Base-by-base conservation (phyloP, 768 basidiomycete species). In the Phanerochaete carnosa region DNA sequence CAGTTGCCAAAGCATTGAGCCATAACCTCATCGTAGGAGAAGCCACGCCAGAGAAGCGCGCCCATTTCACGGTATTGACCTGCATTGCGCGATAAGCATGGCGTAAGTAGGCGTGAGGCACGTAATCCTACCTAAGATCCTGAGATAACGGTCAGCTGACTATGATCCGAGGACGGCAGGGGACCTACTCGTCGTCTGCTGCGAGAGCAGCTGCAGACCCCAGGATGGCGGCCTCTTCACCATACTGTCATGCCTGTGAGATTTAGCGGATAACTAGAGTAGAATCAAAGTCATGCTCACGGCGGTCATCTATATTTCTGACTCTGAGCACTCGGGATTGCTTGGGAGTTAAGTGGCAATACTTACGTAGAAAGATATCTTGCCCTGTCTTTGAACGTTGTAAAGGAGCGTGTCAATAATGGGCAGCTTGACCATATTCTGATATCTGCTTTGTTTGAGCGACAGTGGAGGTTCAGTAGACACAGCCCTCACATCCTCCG, bases 41-140 rank as follows among this genome's bases (percentile, higher is more conserved):
- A 96, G 23, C 88, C 92, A 43, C 95, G 84, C 88, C 92, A 95
- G 0, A 96, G 76, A 8, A 97, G 80, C 5, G 95, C 94, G 45
- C 93, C 95, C 78, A 93, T 86, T 79, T 93, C 94, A 57, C 92
- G 89, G 68, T 98, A 98, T 79, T 98, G 95, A 51, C 88, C 90
- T 92, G 65, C 15, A 37, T 28, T 11, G 11, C 12, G n/a, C 29
- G 29, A 37, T 35, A 3, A 60, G 46, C 26, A 32, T 32, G 32
- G n/a, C 50, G 37, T 13, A 4, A 9, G 19, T 7, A 19, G 7
- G 26, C 39, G 12, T 43, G 37, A 9, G 45, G 29, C 5, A 73
- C 82, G 57, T 60, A 80, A 92, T 9, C 39, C 6, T 15, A 52
- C 51, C 94, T 65, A 95, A 79, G 4, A 95, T 90, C 72, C 90